Percentiles rank a stretch among this genome's conserved stretches.
Conservation (phyloP, 2,329 filamentous ascomycete genomes). For the Epicoccum nigrum region DNA sequence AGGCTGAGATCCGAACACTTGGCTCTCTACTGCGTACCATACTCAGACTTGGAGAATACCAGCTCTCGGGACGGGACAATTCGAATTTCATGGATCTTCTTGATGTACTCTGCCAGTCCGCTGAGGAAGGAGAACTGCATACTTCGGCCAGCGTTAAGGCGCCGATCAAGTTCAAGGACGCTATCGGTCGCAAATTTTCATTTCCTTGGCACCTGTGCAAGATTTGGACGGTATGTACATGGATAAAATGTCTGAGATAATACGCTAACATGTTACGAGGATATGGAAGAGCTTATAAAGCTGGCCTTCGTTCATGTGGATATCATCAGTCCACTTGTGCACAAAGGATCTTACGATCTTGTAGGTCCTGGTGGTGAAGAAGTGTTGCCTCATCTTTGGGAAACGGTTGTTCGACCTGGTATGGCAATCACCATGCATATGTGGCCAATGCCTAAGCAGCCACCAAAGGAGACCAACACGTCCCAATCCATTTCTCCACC, state of each 20-base stretch:
- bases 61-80: not conserved
- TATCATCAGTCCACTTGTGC: too few species aligned
- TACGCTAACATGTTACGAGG: too few species aligned
- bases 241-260: not conserved
- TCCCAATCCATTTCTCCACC: not conserved
- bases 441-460: conserved; percentile 50
- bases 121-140: not conserved
- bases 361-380: too few species aligned
- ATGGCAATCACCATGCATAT: conserved; percentile 57
- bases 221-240: conserved; percentile 53
- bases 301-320: too few species aligned
- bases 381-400: too few species aligned
- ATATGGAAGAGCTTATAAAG: too few species aligned
- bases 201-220: conserved; percentile 34
- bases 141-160: conserved; percentile 8
- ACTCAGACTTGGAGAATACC: not conserved
- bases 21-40: not conserved
- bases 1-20: not conserved
- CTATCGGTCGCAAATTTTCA: conserved; percentile 35
- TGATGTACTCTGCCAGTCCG: not conserved
- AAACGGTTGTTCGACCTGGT: conserved; percentile 51
- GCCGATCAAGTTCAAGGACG: conserved; percentile 33
- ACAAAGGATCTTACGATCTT: too few species aligned
- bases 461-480: conserved; percentile 25
- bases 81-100: not conserved